Evolutionary conservation across 208 protist genomes (phyloP).

Genomic region (Leishmania mexicana): DNA sequence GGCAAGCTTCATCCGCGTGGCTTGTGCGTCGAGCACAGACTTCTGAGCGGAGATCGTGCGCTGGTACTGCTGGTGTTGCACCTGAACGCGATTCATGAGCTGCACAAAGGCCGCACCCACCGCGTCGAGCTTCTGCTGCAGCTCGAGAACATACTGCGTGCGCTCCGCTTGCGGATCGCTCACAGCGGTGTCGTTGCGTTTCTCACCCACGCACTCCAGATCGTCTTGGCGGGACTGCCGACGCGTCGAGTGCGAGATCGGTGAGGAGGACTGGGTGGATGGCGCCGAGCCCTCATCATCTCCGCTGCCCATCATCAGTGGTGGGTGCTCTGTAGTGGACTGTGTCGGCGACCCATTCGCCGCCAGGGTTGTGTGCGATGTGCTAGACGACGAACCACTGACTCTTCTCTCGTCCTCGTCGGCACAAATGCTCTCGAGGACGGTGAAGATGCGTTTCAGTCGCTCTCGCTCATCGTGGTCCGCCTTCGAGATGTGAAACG

Average conservation of each 20-base stretch:
- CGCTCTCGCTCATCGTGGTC: slow-evolving; percentile 13
- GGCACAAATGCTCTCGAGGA: slow-evolving; percentile 24
- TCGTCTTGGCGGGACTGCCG: not conserved
- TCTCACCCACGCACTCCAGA: not conserved
- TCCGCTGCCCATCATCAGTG: no score
- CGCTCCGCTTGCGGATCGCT: slow-evolving; percentile 4
- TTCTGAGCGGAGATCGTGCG: slow-evolving; percentile 49
- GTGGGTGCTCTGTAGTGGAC: not conserved
- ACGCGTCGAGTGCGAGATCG: not conserved
- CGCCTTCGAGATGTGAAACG: slow-evolving; percentile 11
- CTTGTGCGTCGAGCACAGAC: slow-evolving; percentile 47
- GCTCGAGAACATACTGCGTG: slow-evolving; percentile 10
- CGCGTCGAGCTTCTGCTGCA: slow-evolving; percentile 22
- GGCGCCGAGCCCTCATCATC: not conserved
- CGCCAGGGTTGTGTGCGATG: not conserved
- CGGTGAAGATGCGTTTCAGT: slow-evolving; percentile 26
- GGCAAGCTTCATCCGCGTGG: slow-evolving; percentile 64
- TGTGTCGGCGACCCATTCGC: not conserved
- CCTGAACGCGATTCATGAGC: slow-evolving; percentile 46
- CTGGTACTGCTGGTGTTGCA: slow-evolving; percentile 33
- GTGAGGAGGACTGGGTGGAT: not conserved
- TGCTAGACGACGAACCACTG: not conserved
- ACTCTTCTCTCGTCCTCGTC: not conserved
- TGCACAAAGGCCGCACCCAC: slow-evolving; percentile 32
- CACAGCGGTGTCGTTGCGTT: not conserved